Percentiles rank a stretch among this genome's conserved stretches.
Evolutionary conservation across 306 rosid genomes (phyloP).

Genomic region (Cyclanthera cordifolia): DNA sequence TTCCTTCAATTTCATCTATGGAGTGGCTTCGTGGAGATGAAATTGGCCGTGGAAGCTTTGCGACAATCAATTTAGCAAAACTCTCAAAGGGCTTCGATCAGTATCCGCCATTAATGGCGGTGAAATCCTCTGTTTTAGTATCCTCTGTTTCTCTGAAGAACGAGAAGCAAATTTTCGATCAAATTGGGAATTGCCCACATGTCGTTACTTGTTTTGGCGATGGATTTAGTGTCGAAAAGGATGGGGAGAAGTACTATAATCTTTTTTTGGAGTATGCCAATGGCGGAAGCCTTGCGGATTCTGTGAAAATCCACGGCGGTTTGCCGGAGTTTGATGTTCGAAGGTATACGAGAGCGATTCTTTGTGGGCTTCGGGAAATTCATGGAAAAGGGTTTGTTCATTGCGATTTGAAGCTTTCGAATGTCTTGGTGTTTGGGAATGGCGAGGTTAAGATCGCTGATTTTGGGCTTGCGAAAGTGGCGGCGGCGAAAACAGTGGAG

Average conservation of each 20-base stretch:
- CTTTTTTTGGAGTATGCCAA: constrained; percentile 55
- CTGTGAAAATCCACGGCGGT: constrained; percentile 23
- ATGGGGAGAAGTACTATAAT: constrained; percentile 24
- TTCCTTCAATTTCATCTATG: not conserved
- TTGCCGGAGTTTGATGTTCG: constrained; percentile 34
- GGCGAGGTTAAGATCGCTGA: constrained; percentile 53
- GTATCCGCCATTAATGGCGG: constrained; percentile 31
- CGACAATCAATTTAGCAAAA: constrained; percentile 8
- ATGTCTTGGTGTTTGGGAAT: constrained; percentile 44
- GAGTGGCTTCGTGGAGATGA: constrained; percentile 14
- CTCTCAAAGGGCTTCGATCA: not conserved
- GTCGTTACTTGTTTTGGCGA: constrained; percentile 21
- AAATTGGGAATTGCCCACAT: not conserved
- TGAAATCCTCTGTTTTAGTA: constrained; percentile 31
- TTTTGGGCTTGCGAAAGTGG: constrained; percentile 54
- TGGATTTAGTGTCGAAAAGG: constrained; percentile 29
- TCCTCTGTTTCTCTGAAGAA: constrained; percentile 25
- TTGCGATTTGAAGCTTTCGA: constrained; percentile 69
- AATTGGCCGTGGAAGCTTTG: constrained; percentile 13
- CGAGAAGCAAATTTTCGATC: constrained; percentile 42
- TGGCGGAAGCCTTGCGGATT: constrained; percentile 43
- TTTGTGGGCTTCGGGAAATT: constrained; percentile 33
- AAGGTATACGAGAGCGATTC: constrained; percentile 29
- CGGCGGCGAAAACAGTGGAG: constrained; percentile 9
- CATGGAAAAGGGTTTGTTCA: constrained; percentile 60